A percentile compares a stretch with the other conserved stretches of the same genome.
These are phyloP conservation scores for Coprinellus micaceus DNA, from an alignment of 768 basidiomycete genomes.

Conservation along the genomic window DNA sequence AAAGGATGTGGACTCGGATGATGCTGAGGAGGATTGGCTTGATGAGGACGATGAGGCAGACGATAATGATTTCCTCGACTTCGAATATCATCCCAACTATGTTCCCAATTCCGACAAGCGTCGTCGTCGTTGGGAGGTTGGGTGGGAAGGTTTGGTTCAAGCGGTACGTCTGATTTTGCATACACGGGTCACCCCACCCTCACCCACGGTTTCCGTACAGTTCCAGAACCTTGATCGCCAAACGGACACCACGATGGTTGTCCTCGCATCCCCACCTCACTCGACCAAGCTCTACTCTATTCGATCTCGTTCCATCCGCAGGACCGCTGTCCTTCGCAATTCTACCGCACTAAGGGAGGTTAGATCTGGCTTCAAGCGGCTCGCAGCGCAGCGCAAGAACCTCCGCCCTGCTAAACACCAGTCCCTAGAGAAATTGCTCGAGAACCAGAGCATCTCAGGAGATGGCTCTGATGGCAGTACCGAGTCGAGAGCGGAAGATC, in stretches of 20 bases:
- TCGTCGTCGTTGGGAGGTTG: conserved; percentile 66
- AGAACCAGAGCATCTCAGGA: conserved; percentile 38
- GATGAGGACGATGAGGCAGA: conserved; percentile 71
- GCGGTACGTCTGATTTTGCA: conserved; percentile 44
- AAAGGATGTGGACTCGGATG: conserved; percentile 19
- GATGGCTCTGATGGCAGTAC: conserved; percentile 56
- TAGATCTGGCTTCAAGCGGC: conserved; percentile 53
- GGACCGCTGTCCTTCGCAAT: conserved; percentile 43
- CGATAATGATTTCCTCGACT: conserved; percentile 65
- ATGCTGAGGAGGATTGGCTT: conserved; percentile 61
- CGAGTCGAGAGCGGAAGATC: conserved; percentile 56
- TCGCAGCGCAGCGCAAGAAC: conserved; percentile 53
- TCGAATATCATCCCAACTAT: conserved; percentile 74
- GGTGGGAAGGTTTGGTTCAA: conserved; percentile 72
- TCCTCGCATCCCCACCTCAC: conserved; percentile 74
- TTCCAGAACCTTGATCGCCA: conserved; percentile 77
- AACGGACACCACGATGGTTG: conserved; percentile 73
- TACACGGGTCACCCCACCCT: conserved; percentile 1
- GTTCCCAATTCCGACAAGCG: conserved; percentile 65
- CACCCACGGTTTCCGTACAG: conserved; percentile 30
- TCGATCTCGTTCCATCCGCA: conserved; percentile 66
- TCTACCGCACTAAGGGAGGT: conserved; percentile 51
- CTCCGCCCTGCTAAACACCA: conserved; percentile 37
- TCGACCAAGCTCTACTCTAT: conserved; percentile 60
- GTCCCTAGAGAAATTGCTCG: conserved; percentile 48